A percentile compares a stretch with the other conserved stretches of the same genome.
Conservation (phyloP, 2,329 filamentous ascomycete species). For the Scortechinia acanthostroma region DNA sequence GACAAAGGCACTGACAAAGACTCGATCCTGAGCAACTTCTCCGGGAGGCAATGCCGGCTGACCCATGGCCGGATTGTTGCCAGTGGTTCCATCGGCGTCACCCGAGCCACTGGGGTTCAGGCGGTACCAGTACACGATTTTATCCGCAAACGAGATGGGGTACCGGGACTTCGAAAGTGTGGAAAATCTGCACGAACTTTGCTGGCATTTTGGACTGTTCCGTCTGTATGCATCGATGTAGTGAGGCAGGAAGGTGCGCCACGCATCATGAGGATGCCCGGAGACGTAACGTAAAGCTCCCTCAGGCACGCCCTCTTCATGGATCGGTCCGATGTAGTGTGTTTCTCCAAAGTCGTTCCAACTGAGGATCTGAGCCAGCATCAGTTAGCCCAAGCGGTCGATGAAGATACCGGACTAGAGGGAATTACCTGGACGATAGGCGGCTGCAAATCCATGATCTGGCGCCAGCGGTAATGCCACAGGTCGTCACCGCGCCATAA, state of each 20-base stretch:
- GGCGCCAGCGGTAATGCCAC: slow-evolving; percentile 51
- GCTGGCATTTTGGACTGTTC: too few relatives aligned
- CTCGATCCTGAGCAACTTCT: slow-evolving; percentile 17
- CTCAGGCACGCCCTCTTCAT: slow-evolving; percentile 20
- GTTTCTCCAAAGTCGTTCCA: slow-evolving; percentile 13
- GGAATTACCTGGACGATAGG: slow-evolving; percentile 25
- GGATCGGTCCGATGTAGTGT: slow-evolving; percentile 31
- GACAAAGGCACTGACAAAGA: slow-evolving; percentile 17
- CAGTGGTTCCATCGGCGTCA: slow-evolving; percentile 18
- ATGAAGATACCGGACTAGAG: neutral
- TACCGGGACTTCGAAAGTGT: neutral
- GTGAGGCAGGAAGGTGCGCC: neutral
- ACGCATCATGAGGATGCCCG: neutral
- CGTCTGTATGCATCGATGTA: neutral
- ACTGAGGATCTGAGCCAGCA: slow-evolving; percentile 26
- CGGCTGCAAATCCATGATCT: slow-evolving; percentile 32
- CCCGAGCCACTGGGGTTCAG: slow-evolving; percentile 18
- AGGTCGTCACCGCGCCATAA: slow-evolving; percentile 52
- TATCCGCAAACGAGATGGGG: slow-evolving; percentile 10
- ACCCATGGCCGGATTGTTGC: slow-evolving; percentile 18
- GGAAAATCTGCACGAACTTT: too few relatives aligned
- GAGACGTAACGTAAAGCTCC: neutral
- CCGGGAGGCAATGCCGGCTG: slow-evolving; percentile 14
- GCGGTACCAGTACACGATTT: slow-evolving; percentile 22
- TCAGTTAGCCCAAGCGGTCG: too few relatives aligned